Conservation (phyloP, 768 basidiomycete genomes). For the Lanmaoa rubissima region DNA sequence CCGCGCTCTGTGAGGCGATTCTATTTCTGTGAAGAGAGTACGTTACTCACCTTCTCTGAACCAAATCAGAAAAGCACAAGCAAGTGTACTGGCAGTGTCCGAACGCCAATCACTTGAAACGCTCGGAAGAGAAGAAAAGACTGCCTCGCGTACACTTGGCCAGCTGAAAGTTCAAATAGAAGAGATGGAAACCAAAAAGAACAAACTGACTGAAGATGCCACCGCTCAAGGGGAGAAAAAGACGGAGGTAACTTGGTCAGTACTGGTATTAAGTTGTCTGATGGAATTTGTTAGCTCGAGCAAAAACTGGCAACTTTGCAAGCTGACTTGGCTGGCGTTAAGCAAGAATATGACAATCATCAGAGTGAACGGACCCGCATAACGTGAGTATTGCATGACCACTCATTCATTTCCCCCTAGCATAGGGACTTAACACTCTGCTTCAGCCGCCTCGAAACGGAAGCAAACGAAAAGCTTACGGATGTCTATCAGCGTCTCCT, state of each 20-base stretch:
- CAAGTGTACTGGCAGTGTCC: conserved; percentile 75
- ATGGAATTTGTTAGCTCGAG: conserved; percentile 44
- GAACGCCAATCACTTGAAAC: conserved; percentile 87
- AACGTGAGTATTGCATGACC: conserved; percentile 41
- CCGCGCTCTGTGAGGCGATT: conserved; percentile 23
- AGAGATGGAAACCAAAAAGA: conserved; percentile 56
- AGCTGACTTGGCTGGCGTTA: conserved; percentile 58
- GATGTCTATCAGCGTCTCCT: conserved; percentile 80
- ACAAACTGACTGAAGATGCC: conserved; percentile 55
- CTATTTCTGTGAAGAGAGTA: background rate
- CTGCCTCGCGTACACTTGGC: conserved; percentile 55
- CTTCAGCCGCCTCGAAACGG: conserved; percentile 80
- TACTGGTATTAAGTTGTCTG: background rate
- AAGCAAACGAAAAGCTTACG: conserved; percentile 88
- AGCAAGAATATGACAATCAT: conserved; percentile 80
- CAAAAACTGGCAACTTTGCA: conserved; percentile 54
- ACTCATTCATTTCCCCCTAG: background rate
- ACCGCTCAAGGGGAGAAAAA: conserved; percentile 48
- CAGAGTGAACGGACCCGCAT: conserved; percentile 81
- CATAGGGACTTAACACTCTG: background rate
- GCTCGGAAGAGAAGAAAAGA: conserved; percentile 81
- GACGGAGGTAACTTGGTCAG: conserved; percentile 45
- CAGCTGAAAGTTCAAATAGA: conserved; percentile 71
- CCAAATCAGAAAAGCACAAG: conserved; percentile 64
- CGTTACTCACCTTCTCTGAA: conserved; percentile 3